These are phyloP conservation scores for Diaporthe velutina DNA, from an alignment of 2,329 filamentous ascomycete genomes.

Conservation along the genomic window DNA sequence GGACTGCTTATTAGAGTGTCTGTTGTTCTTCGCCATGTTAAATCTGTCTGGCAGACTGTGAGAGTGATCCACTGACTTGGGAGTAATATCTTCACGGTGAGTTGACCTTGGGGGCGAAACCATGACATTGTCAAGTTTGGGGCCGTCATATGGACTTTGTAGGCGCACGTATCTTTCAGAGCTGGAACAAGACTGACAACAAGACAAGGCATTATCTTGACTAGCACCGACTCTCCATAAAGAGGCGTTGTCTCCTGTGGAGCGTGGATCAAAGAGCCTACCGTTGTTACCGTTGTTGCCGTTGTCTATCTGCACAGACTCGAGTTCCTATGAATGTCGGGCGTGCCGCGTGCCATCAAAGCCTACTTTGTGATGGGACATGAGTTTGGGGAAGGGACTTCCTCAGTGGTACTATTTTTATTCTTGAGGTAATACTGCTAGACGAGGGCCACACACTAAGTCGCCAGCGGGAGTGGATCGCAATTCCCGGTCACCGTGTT, in stretches of 20 bases:
- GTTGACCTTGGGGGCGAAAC: background rate
- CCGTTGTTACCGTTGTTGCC: background rate
- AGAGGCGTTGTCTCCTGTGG: background rate
- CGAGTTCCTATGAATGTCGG: background rate
- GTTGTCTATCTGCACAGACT: slow-evolving; percentile 1
- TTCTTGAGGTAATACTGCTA: background rate
- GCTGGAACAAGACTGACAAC: background rate
- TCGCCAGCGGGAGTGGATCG: background rate
- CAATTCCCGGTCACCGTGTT: background rate
- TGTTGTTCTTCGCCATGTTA: background rate
- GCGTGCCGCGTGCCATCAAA: background rate
- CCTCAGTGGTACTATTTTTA: background rate
- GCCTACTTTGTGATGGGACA: background rate
- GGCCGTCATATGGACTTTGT: background rate
- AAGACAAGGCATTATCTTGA: slow-evolving; percentile 5
- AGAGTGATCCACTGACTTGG: background rate
- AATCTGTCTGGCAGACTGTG: background rate
- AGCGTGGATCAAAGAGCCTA: background rate
- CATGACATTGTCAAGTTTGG: background rate
- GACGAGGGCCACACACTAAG: background rate
- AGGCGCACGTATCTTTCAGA: background rate
- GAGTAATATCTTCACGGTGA: background rate
- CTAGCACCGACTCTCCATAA: background rate
- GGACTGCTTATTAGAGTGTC: background rate
- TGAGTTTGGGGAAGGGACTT: background rate